Conservation (phyloP, 805 yeast genomes). For the Candida hispaniensis region DNA sequence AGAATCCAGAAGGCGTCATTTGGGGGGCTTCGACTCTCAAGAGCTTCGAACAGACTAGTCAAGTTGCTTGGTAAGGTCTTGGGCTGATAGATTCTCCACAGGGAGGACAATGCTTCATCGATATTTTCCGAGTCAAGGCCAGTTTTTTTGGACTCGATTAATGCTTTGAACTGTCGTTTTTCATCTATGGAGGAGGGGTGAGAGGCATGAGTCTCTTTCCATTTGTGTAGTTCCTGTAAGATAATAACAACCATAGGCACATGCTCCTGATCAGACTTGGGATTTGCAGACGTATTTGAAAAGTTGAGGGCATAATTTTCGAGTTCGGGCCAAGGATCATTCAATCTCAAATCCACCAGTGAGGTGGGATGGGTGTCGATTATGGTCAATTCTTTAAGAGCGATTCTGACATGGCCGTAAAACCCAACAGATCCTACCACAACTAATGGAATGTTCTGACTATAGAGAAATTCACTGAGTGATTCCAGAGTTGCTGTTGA, state of each 20-base stretch:
- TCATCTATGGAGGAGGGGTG: conserved; percentile 31
- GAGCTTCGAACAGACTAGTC: conserved; percentile 15
- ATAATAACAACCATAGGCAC: conserved; percentile 61
- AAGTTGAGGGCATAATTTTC: conserved; percentile 39
- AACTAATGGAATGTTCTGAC: conserved; percentile 43
- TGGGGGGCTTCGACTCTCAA: background rate
- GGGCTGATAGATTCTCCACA: conserved; percentile 35
- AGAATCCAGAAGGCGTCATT: conserved; percentile 49
- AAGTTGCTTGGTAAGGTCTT: conserved; percentile 27
- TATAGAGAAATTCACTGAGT: conserved; percentile 35
- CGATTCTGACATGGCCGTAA: conserved; percentile 48
- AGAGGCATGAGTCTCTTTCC: conserved; percentile 28
- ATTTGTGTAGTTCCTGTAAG: conserved; percentile 41
- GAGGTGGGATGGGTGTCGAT: conserved; percentile 63
- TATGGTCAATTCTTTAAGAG: conserved; percentile 50
- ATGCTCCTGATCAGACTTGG: conserved; percentile 39
- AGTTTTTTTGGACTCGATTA: conserved; percentile 33
- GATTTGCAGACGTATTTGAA: conserved; percentile 31
- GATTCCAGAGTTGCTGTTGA: conserved; percentile 19
- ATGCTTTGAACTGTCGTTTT: conserved; percentile 33
- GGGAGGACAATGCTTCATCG: conserved; percentile 41
- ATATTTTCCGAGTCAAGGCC: conserved; percentile 35
- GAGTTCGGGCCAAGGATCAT: conserved; percentile 63
- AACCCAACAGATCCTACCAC: conserved; percentile 47
- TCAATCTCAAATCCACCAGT: conserved; percentile 55